Evolutionary conservation across 805 yeast genomes (phyloP).

Genomic region (Metschnikowia baotianmanensis): DNA sequence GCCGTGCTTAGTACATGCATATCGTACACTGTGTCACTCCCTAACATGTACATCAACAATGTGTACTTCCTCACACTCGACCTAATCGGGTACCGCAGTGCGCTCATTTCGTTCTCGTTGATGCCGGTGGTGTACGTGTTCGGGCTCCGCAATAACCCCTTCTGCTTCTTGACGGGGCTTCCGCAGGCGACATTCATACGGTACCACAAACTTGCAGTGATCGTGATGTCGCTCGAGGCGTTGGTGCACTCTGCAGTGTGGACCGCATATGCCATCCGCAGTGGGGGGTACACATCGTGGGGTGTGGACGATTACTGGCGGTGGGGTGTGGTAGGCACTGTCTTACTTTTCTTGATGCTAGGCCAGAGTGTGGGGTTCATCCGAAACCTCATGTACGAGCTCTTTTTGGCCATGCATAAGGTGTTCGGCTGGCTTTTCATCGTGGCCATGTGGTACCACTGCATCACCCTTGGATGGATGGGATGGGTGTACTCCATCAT

Average conservation of each 20-base stretch:
- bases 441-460: slow-evolving; percentile 22
- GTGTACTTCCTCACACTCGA: slow-evolving; percentile 19
- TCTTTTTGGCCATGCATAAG: slow-evolving; percentile 16
- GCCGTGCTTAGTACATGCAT: slow-evolving; percentile 15
- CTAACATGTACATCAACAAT: slow-evolving; percentile 16
- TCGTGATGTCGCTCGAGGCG: slow-evolving; percentile 18
- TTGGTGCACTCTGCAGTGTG: slow-evolving; percentile 18
- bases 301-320: slow-evolving; percentile 17
- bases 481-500: slow-evolving; percentile 21
- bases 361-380: slow-evolving; percentile 16
- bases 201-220: slow-evolving; percentile 18
- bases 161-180: slow-evolving; percentile 18
- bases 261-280: slow-evolving; percentile 18
- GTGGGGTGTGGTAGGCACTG: slow-evolving; percentile 20
- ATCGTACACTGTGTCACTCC: slow-evolving; percentile 18
- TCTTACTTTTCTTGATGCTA: slow-evolving; percentile 15
- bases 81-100: slow-evolving; percentile 19
- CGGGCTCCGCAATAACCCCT: slow-evolving; percentile 21
- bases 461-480: slow-evolving; percentile 19
- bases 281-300: slow-evolving; percentile 17
- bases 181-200: slow-evolving; percentile 16
- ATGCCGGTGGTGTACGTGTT: slow-evolving; percentile 19
- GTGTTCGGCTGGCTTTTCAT: slow-evolving; percentile 19
- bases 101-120: slow-evolving; percentile 18
- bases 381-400: slow-evolving; percentile 16